Evolutionary conservation across 192 early-diverging fungal genomes (phyloP).

Genomic region (Coemansia sp.): DNA sequence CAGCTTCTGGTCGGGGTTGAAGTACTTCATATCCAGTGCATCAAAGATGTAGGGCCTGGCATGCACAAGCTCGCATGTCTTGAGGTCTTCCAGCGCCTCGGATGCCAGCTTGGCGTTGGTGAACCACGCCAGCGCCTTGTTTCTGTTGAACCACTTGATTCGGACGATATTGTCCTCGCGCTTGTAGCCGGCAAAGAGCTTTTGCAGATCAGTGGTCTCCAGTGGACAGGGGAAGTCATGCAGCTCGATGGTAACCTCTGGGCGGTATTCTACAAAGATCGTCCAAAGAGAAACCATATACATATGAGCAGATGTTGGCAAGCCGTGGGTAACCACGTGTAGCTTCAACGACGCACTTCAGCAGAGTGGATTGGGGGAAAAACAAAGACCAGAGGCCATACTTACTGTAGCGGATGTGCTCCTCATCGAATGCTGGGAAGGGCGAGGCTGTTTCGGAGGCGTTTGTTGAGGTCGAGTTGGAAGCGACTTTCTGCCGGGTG

Average conservation of each 20-base stretch:
- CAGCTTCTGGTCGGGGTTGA: slow-evolving; percentile 48
- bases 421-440: slow-evolving; percentile 50
- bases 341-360: too few relatives aligned
- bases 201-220: slow-evolving; percentile 53
- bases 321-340: too few relatives aligned
- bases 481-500: slow-evolving; percentile 9
- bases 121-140: slow-evolving; percentile 57
- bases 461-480: slow-evolving; percentile 17
- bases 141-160: slow-evolving; percentile 60
- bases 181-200: slow-evolving; percentile 48
- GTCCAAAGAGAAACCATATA: background rate
- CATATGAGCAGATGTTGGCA: too few relatives aligned
- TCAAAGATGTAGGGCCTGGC: slow-evolving; percentile 51
- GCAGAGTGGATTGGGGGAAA: too few relatives aligned
- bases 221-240: slow-evolving; percentile 55
- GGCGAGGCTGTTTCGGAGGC: slow-evolving; percentile 42
- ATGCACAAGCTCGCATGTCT: slow-evolving; percentile 50
- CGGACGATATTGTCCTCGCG: slow-evolving; percentile 57
- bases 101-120: slow-evolving; percentile 43
- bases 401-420: slow-evolving; percentile 58
- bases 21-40: slow-evolving; percentile 53
- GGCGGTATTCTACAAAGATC: slow-evolving; percentile 45
- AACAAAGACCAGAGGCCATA: background rate
- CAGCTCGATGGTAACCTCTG: slow-evolving; percentile 57
- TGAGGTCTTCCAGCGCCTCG: slow-evolving; percentile 48